phyloP scores from a whole-genome alignment of 1,139 yeast genomes.

The Wickerhamomyces sp. region DNA sequence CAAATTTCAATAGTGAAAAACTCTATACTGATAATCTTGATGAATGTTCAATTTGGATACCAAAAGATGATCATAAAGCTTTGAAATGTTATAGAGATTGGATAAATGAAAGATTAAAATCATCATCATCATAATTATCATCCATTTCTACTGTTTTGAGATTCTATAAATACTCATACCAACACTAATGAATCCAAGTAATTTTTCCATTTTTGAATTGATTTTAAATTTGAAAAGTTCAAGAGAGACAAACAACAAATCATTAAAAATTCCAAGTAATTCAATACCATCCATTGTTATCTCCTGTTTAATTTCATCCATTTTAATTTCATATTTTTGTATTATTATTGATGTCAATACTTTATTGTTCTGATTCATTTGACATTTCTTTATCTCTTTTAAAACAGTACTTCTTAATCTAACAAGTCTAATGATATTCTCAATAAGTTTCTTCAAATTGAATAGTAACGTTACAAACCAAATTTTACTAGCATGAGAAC shows the following conservation, averaged over 20 bases:
- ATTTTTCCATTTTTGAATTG: constrained; percentile 15
- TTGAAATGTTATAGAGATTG: constrained; percentile 14
- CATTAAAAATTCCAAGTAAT: constrained; percentile 17
- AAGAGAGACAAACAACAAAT: constrained; percentile 20
- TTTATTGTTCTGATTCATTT: neutral
- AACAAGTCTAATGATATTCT: constrained; percentile 9
- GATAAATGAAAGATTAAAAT: neutral
- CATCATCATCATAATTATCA: neutral
- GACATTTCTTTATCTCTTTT: constrained; percentile 17
- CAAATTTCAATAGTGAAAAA: constrained; percentile 34
- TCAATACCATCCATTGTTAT: constrained; percentile 13
- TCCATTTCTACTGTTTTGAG: constrained; percentile 7
- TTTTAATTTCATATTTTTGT: constrained; percentile 15
- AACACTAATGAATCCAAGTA: constrained; percentile 18
- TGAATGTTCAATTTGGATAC: constrained; percentile 33
- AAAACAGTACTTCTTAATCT: constrained; percentile 10
- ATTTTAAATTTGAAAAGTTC: constrained; percentile 20
- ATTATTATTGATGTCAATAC: constrained; percentile 13
- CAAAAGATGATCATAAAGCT: constrained; percentile 28
- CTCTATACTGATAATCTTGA: constrained; percentile 25
- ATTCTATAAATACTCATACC: constrained; percentile 21
- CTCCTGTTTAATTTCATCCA: constrained; percentile 14
- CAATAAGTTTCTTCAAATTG: constrained; percentile 11
- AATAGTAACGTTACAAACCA: constrained; percentile 23
- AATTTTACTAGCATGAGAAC: constrained; percentile 18